Base-by-base conservation (phyloP, 257 asterid genomes). In the Jasminum sambac region DNA sequence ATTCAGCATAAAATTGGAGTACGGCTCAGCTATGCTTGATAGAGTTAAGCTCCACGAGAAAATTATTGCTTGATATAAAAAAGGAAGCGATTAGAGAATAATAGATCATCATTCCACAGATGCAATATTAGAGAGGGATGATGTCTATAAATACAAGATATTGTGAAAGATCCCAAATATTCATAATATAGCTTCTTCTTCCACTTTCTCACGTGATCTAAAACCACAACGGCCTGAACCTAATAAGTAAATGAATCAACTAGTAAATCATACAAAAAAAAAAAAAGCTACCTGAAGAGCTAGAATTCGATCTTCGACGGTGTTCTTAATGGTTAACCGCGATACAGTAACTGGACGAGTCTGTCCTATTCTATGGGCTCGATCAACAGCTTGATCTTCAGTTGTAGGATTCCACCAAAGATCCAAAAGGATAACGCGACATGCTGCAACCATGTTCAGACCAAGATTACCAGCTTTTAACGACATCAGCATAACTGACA, bases 351-450 rank as follows among this genome's bases (percentile, higher is more conserved):
- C 98, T 2, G 92, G 85, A 63, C 97, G 95, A 48, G 95, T 95
- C 81, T 95, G 98, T 26, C 99, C 99, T 66, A 95, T 95, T 78
- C 99, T 89, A 70, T 95, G 99, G 66, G 98, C 99, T 66, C 99
- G 87, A 77, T 95, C 98, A 78, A 95, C 77, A 44, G 99, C 99
- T 83, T 95, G 99, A 77, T 95, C 99, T 84, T 95, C 99, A 30
- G 99, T 90, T 24, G 99, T 82, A 58, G 99, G 99, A 85, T 91
- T 95, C 99, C 99, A 95, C 99, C 99, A 95, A 73, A 91, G 98
- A 84, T 95, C 99, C 87, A 95, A 82, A 75, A 95, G 96, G 72
- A 95, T 89, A 67, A 95, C 96, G 4, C 89, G 98, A 77, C 88
- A 84, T 40, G 99, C 99, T 19, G 98, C 99, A 81, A 95, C 99